phyloP scores from a whole-genome alignment of 2,329 filamentous ascomycete species.

The Xylaria sp. region DNA sequence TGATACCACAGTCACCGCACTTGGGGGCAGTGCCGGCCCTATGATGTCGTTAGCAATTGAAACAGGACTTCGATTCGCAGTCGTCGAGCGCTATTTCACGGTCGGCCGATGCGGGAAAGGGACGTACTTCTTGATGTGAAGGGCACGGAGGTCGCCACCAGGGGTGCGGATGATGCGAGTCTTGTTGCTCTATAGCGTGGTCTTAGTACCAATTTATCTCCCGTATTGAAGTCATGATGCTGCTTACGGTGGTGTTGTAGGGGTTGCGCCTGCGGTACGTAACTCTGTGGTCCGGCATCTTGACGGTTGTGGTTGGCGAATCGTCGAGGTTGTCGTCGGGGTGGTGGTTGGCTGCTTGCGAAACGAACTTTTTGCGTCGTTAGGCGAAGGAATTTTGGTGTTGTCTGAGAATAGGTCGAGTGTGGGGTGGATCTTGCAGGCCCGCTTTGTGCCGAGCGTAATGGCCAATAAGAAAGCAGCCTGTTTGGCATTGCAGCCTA shows the following conservation, averaged over 20 bases:
- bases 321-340: slow-evolving; percentile 19
- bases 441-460: slow-evolving; percentile 21
- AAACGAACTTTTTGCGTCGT: slow-evolving; percentile 28
- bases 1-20: slow-evolving; percentile 98
- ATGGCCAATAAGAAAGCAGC: slow-evolving; percentile 22
- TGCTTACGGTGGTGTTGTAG: slow-evolving; percentile 15
- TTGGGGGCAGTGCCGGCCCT: slow-evolving; percentile 86
- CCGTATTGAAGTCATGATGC: neutral
- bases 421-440: slow-evolving; percentile 29
- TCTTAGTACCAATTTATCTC: slow-evolving; percentile 9
- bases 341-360: slow-evolving; percentile 26
- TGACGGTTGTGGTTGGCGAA: slow-evolving; percentile 35
- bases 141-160: slow-evolving; percentile 88
- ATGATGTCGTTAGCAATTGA: slow-evolving; percentile 7
- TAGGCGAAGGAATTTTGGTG: slow-evolving; percentile 29
- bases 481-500: neutral
- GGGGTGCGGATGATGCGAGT: slow-evolving; percentile 94
- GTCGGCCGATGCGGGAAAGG: neutral
- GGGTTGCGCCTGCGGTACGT: slow-evolving; percentile 44
- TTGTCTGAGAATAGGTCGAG: slow-evolving; percentile 24
- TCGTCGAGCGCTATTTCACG: neutral
- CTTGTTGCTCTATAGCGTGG: slow-evolving; percentile 79
- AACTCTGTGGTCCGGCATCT: slow-evolving; percentile 56
- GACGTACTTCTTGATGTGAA: slow-evolving; percentile 91
- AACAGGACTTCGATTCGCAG: neutral